phyloP scores from a whole-genome alignment of 164 flowering plant species.

The Vitis amurensis region DNA sequence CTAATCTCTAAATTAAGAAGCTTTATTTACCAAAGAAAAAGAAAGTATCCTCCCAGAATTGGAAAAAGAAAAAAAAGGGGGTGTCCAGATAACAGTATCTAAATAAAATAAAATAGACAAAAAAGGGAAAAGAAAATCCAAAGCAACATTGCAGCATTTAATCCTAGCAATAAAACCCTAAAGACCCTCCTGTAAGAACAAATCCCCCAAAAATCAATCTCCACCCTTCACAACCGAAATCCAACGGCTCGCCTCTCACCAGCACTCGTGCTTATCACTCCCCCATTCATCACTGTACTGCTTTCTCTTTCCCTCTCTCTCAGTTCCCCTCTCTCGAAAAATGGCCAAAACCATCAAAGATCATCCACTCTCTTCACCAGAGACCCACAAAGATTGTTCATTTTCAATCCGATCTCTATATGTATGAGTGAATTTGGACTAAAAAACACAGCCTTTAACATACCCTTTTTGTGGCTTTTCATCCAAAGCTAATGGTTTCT shows the following conservation, averaged over 20 bases:
- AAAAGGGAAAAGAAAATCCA: too few species aligned
- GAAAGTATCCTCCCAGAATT: too few species aligned
- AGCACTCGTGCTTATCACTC: slow-evolving; percentile 29
- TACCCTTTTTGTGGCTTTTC: too few species aligned
- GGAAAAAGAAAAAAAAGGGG: too few species aligned
- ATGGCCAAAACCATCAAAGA: slow-evolving; percentile 16
- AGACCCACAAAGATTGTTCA: neutral
- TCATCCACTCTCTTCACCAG: slow-evolving; percentile 1
- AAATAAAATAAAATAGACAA: too few species aligned
- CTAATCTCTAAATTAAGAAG: too few species aligned
- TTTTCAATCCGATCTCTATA: slow-evolving; percentile 5
- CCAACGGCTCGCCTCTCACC: slow-evolving; percentile 31
- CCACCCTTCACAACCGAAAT: slow-evolving; percentile 16
- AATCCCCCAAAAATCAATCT: slow-evolving; percentile 20
- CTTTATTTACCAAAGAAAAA: too few species aligned
- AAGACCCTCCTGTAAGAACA: slow-evolving; percentile 14
- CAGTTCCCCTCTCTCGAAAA: slow-evolving; percentile 10
- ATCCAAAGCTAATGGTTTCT: neutral
- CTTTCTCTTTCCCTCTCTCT: slow-evolving; percentile 13
- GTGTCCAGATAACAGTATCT: too few species aligned
- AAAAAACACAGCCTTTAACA: neutral
- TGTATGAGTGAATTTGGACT: neutral
- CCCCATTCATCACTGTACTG: slow-evolving; percentile 6
- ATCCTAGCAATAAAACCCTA: slow-evolving; percentile 21
- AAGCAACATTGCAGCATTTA: too few species aligned